These are phyloP conservation scores for Fusarium continuum DNA, from an alignment of 2,329 filamentous ascomycete species.

Conservation along the genomic window DNA sequence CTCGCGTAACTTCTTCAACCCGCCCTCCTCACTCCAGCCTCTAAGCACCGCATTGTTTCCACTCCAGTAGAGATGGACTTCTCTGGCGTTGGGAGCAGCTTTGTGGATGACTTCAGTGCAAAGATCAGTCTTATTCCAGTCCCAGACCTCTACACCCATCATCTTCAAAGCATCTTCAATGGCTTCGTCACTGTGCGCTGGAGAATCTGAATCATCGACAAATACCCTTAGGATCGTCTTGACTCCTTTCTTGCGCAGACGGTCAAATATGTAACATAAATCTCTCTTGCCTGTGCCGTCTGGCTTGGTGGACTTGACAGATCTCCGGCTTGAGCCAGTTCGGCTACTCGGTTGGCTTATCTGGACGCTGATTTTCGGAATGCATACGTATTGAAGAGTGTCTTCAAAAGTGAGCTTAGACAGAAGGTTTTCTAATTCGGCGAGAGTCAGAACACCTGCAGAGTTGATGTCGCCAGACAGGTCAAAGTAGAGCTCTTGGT, in stretches of 20 bases:
- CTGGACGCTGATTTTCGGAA: background rate
- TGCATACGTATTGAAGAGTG: conserved; percentile 11
- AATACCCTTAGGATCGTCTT: background rate
- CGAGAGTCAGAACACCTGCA: background rate
- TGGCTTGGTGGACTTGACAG: background rate
- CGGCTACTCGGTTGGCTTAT: background rate
- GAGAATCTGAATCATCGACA: background rate
- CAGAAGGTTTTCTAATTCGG: background rate
- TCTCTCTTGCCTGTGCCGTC: conserved; percentile 1
- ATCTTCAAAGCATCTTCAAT: conserved; percentile 3
- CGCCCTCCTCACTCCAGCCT: conserved; percentile 7
- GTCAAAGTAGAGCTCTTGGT: conserved; percentile 14
- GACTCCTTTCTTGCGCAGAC: background rate
- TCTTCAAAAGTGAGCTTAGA: conserved; percentile 3
- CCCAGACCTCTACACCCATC: conserved; percentile 4
- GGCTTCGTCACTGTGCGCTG: conserved; percentile 12
- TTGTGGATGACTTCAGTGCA: conserved; percentile 7
- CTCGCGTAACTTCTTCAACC: background rate
- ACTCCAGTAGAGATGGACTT: conserved; percentile 14
- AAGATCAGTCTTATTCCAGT: conserved; percentile 18
- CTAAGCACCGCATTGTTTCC: conserved; percentile 12
- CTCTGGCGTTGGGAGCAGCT: background rate
- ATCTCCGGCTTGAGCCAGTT: background rate
- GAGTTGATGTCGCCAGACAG: background rate
- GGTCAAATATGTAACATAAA: background rate